A percentile compares a stretch with the other conserved stretches of the same genome.
These are phyloP conservation scores for Lithohypha guttulata DNA, from an alignment of 2,329 filamentous ascomycete species.

Conservation along the genomic window DNA sequence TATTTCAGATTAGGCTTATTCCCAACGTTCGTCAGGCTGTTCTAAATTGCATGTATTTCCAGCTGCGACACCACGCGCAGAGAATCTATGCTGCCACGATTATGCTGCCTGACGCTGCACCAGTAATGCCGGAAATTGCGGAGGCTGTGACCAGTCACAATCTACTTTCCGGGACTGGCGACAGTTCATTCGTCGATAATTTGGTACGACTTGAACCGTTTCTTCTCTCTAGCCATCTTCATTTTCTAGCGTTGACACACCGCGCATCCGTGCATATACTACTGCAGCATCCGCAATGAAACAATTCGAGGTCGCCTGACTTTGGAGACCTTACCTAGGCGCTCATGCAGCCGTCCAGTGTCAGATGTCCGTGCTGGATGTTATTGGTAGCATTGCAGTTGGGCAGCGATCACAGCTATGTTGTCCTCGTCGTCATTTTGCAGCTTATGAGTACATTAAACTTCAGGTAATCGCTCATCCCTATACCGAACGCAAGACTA, in stretches of 20 bases:
- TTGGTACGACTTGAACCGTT: too few species aligned
- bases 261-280: conserved; percentile 4
- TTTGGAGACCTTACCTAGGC: not conserved
- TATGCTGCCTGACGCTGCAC: not conserved
- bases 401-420: conserved; percentile 5
- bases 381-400: conserved; percentile 8
- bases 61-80: too few species aligned
- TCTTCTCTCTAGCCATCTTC: not conserved
- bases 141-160: conserved; percentile 1
- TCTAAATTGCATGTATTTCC: too few species aligned
- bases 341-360: not conserved
- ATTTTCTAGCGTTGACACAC: conserved; percentile 1
- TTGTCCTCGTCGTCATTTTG: not conserved
- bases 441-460: too few species aligned
- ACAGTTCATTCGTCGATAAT: not conserved
- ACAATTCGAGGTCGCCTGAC: not conserved
- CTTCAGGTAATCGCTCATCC: too few species aligned
- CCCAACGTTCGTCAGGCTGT: too few species aligned
- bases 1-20: too few species aligned
- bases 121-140: not conserved
- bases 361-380: not conserved
- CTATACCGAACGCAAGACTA: too few species aligned
- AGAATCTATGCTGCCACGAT: conserved; percentile 1
- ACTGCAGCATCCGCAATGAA: not conserved
- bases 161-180: not conserved